Evolutionary conservation across 2,329 filamentous ascomycete species (phyloP), one percentile per base, ranked within the genome.

Genomic region (Epichloe uncinata): DNA sequence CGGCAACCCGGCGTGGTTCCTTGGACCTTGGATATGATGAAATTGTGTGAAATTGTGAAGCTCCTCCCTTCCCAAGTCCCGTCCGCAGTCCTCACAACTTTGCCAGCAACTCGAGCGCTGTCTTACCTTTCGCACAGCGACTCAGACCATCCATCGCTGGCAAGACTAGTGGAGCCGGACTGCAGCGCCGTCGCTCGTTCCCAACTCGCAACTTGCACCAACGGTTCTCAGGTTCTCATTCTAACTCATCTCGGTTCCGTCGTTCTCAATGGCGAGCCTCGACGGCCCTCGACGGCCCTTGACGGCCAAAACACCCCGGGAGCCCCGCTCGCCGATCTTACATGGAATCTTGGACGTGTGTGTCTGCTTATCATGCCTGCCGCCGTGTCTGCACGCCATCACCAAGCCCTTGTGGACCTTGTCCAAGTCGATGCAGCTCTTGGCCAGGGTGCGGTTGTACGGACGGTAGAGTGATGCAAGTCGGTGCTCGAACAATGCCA

Each of bases 311-410:
- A 36, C 43, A 12, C 41, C 40, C 45, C 45, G 36, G 41, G 16
- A 18, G 20, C 49, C 45, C 50, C 50, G 45, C 50, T 45, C 12
- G 12, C 18, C 41, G 42, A 51, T 51, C 45, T 26, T 22, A 20
- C 20, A 20, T 20, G 20, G 4, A 20, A 20, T 20, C 18, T 20
- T 6, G 2, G 50, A 38, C 41, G 40, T 7, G 41, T 45, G 33
- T n/a, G 26, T 26, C 26, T 26, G 26, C 26, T 26, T 26, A 49
- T 13, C 42, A 33, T 22, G 45, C 44, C 44, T 45, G 42, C 42
- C 45, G 49, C 44, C 44, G 34, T 44, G 45, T 48, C 45, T 48
- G 49, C 49, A 51, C 45, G 22, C 41, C 49, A 51, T 51, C 49
- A 40, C 18, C 35, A 35, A 3, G 41, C 42, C 33, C 20, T 26